Base-by-base conservation (phyloP, 2,329 filamentous ascomycete genomes). In the Hysterium pulicare region DNA sequence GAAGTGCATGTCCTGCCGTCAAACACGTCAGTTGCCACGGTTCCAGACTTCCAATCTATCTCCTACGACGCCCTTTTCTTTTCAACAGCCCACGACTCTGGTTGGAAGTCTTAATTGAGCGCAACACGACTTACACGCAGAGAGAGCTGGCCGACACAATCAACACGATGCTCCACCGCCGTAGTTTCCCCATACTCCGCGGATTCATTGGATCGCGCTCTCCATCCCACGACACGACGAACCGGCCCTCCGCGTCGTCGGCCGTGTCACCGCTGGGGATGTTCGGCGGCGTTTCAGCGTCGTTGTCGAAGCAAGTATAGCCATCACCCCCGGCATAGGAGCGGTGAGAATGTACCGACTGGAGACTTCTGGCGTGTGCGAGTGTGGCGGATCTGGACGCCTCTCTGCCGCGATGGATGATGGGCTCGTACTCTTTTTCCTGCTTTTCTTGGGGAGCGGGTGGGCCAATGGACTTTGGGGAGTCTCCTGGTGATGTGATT, bases 131-230 rank as follows among this genome's bases (percentile, higher is more conserved):
- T 76, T 77, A 90, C 85, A 95, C 90, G 66, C 87, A 91, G 45
- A 93, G 74, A 35, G 87, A 87, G 6, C 84, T 86, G 42, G 77
- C 62, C 8, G 83, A 82, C n/a, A 90, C 76, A 44, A 95, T 84
- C 26, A 82, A 53, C 1, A 90, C 82, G 47, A 95, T 84, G 22
- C 82, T 43, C 91, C 91, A 96, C 60, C 90, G 90, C 47, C 81
- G 78, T n/a, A 68, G 60, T 15, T 66, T 75, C 13, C 67, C 70
- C 71, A 88, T 82, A 61, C 79, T 88, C 45, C 84, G 80, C 0
- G 90, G 90, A 54, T 84, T 86, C 65, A 81, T 62, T 0, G 86
- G 83, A 61, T 96, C 90, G 36, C 73, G 69, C 44, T 89, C 83
- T 4, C 79, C 81, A 30, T 91, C 85, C 78, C 86, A 96, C 5